Percentiles rank a stretch among this genome's conserved stretches.
These are phyloP conservation scores for Phyllosticta citribraziliensis DNA, from an alignment of 2,329 filamentous ascomycete genomes.

Conservation along the genomic window DNA sequence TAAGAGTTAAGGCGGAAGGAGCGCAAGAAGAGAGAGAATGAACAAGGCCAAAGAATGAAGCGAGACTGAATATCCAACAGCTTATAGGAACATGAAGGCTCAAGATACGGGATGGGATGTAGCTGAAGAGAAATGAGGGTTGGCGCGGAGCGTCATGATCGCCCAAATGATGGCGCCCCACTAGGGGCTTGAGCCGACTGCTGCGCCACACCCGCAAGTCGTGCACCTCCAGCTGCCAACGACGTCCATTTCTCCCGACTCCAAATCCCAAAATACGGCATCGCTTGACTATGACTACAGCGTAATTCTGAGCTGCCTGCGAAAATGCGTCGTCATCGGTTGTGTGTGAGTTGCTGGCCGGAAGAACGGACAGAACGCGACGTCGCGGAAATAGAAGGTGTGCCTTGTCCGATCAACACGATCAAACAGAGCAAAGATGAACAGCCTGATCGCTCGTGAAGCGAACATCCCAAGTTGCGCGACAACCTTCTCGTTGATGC, in stretches of 20 bases:
- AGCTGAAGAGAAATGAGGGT: background rate
- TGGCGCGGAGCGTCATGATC: background rate
- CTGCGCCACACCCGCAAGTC: background rate
- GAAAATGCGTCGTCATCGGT: background rate
- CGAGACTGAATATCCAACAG: background rate
- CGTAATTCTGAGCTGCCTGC: background rate
- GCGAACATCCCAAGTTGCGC: background rate
- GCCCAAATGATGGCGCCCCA: background rate
- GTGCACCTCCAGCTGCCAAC: background rate
- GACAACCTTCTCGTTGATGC: background rate
- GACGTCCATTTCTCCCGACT: no score
- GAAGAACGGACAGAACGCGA: background rate
- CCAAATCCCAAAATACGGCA: no score
- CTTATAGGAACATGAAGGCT: background rate
- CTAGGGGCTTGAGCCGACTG: background rate
- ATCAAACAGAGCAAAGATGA: background rate
- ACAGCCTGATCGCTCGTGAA: background rate
- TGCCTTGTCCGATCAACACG: background rate
- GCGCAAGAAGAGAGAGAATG: background rate
- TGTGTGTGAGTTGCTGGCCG: background rate
- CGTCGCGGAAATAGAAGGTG: background rate
- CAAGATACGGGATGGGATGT: background rate
- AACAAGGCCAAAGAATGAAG: background rate
- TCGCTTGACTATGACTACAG: no score
- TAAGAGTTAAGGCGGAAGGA: background rate